Base-by-base conservation (phyloP, 1,284 basidiomycete species). In the Apiotrichum veenhuisii region DNA sequence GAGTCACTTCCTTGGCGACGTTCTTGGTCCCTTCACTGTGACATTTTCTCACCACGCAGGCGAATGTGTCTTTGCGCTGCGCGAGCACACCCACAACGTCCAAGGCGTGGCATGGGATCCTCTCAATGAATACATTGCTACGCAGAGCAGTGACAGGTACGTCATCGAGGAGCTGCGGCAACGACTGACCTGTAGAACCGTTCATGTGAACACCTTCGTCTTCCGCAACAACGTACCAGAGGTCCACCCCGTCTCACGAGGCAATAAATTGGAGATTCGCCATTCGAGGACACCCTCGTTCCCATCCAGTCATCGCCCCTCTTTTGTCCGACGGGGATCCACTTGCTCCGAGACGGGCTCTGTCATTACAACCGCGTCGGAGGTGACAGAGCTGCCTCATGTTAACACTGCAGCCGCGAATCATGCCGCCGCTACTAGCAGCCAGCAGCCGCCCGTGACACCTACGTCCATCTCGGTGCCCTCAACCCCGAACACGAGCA, bases 81-180 rank as follows among this genome's bases (percentile, higher is more conserved):
- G 71, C 0, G 93, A 96, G 70, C 94, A 97, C 75, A 84, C 83
- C 37, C 92, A 96, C 75, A 96, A 90, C 70, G 93, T 97, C 0
- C 93, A 97, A 78, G 94, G 93, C 17, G 94, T 97, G 27, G 88
- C 91, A 1, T 97, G 94, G 93, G 93, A 97, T 64, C 93, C 93
- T 1, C 77, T 95, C 65, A 92, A 94, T 72, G 89, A 94, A 73
- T 96, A 88, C 71, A 88, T 97, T 63, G 92, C 93, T 3, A 96
- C 93, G 0, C 94, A 96, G 73, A 91, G 88, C 74, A 91, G 87
- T 67, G 92, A 96, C 76, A 83, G 93, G 78, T 80, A 46, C 62
- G 78, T 57, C n/a, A 26, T 34, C 4, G 33, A 22, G 27, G 18
- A 41, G 36, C 54, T 53, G 2, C 27, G 26, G 50, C 55, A 18